A percentile compares a stretch with the other conserved stretches of the same genome.
Conservation (phyloP, 116 monocot species). For the Dioscorea cayenensis region DNA sequence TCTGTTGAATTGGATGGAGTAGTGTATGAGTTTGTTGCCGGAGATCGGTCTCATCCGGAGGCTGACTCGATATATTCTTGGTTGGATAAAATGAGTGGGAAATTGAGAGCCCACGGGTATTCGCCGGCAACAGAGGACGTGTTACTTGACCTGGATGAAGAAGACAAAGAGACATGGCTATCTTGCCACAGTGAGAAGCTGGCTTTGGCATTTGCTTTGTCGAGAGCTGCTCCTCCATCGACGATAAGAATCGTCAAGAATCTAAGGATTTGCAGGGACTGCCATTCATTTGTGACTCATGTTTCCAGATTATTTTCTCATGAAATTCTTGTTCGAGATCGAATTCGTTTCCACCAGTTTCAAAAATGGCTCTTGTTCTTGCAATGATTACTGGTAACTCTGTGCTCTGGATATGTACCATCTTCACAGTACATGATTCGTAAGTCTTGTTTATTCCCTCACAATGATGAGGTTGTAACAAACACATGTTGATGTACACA, state of each 20-base stretch:
- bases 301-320: slow-evolving; percentile 6
- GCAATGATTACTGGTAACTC: slow-evolving; percentile 18
- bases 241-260: slow-evolving; percentile 14
- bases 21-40: slow-evolving; percentile 30
- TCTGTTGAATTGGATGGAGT: slow-evolving; percentile 46
- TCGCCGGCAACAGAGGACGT: slow-evolving; percentile 10
- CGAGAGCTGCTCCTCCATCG: slow-evolving; percentile 1
- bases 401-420: neutral
- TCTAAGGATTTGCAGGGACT: slow-evolving; percentile 15
- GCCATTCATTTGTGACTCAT: slow-evolving; percentile 17
- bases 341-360: slow-evolving; percentile 21
- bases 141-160: slow-evolving; percentile 8
- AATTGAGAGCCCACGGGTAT: slow-evolving; percentile 6
- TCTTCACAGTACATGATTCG: neutral
- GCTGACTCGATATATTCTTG: slow-evolving; percentile 3
- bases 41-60: slow-evolving; percentile 9
- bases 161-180: slow-evolving; percentile 13
- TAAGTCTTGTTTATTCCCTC: too few species aligned
- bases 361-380: slow-evolving; percentile 19
- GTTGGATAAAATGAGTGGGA: slow-evolving; percentile 9
- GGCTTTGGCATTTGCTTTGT: slow-evolving; percentile 10
- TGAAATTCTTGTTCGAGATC: slow-evolving; percentile 12
- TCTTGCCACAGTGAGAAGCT: slow-evolving; percentile 19
- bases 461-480: too few species aligned
- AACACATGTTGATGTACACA: too few species aligned